Evolutionary conservation across 208 protist genomes (phyloP).

Genomic region (Balamuthia mandrillaris): DNA sequence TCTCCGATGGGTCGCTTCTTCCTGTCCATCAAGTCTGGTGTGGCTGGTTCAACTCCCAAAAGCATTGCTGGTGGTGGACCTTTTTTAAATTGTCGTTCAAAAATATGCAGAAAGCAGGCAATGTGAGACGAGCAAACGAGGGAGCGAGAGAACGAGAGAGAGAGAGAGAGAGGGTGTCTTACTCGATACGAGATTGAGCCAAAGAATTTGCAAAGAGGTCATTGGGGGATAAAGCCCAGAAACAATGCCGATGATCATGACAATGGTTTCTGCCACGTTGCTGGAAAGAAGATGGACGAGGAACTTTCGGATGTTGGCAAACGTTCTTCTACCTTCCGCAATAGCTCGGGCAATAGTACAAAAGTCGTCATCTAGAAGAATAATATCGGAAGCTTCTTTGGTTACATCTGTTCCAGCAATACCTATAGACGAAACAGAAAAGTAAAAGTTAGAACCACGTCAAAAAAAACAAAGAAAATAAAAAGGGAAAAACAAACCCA

Average conservation of each 20-base stretch:
- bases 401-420: conserved; percentile 67
- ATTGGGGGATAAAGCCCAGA: conserved; percentile 47
- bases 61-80: conserved; percentile 60
- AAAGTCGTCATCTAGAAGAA: conserved; percentile 86
- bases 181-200: conserved; percentile 66
- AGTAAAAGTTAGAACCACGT: too few relatives aligned
- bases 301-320: conserved; percentile 85
- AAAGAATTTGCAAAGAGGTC: conserved; percentile 65
- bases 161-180: too few relatives aligned
- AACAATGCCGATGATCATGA: conserved; percentile 39
- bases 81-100: too few relatives aligned
- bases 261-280: conserved; percentile 54
- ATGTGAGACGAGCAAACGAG: too few relatives aligned
- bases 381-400: conserved; percentile 76
- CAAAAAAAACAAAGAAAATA: too few relatives aligned
- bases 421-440: too few relatives aligned
- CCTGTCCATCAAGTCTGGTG: conserved; percentile 78
- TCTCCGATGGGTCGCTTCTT: neutral
- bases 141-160: too few relatives aligned
- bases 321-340: conserved; percentile 81
- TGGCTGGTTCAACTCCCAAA: conserved; percentile 59
- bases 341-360: conserved; percentile 80
- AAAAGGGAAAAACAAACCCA: too few relatives aligned
- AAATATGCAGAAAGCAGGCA: too few relatives aligned
- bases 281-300: conserved; percentile 76